Evolutionary conservation across 2,329 filamentous ascomycete species (phyloP), one percentile per base, ranked within the genome.

Genomic region (Clonostachys sp.): DNA sequence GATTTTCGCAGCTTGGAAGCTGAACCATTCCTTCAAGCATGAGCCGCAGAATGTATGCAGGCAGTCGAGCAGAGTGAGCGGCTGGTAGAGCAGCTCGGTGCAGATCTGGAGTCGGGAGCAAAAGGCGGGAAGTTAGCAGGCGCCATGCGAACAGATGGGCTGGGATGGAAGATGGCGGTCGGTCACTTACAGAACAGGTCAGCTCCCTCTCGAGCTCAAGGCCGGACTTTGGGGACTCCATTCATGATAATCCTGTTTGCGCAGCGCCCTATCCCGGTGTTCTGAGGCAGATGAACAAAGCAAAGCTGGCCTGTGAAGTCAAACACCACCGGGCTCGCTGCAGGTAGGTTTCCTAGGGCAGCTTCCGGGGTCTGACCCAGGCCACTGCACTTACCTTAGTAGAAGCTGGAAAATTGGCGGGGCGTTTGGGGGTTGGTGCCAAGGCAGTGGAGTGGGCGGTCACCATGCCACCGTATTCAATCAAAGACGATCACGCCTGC

Each of bases 11-110:
- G 84, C 84, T 65, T 96, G 90, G 67, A 84, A 94, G 53, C 76
- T 73, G 64, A 97, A 99, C 94, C 94, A 99, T 72, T 95, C 90
- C 66, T 95, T 96, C 50, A 97, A 68, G 63, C 94, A 99, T 38
- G 89, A 87, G 53, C 91, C 94, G 73, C 94, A 99, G 68, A 95
- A 99, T 42, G 92, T 96, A 70, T 96, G 91, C 41, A 96, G 81
- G 64, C 91, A 96, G 73, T 96, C 89, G 65, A 96, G 87, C 44
- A 95, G 83, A 30, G 91, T 95, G 53, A 95, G 78, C 34, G 91
- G 91, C 65, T 95, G 89, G 70, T 90, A 95, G 53, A 96, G 83
- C 54, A 96, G 81, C 67, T 97, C 94, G 57, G 92, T 95, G 75
- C 94, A 99, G 61, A 99, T 99, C 91, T 96, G 48, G 43, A 45